Evolutionary conservation across 2,329 filamentous ascomycete genomes (phyloP).

Genomic region (Chaetomium sp.): DNA sequence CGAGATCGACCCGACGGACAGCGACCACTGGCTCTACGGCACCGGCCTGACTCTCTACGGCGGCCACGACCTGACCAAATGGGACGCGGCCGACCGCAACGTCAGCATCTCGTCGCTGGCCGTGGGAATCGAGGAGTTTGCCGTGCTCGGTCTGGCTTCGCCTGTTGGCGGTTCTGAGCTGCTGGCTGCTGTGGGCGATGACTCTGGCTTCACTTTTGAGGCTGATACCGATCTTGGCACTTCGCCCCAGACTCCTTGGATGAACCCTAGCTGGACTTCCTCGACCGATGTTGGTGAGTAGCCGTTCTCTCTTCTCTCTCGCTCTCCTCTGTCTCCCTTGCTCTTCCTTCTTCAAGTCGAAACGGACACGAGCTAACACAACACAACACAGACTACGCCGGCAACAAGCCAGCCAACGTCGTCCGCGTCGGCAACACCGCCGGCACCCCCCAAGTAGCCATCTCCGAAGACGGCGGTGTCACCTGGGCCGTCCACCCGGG

Average conservation of each 20-base stretch:
- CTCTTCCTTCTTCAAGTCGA: too few species aligned
- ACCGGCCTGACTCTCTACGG: slow-evolving; percentile 39
- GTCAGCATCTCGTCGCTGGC: slow-evolving; percentile 46
- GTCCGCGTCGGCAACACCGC: slow-evolving; percentile 44
- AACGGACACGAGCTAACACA: not conserved
- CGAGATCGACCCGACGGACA: slow-evolving; percentile 52
- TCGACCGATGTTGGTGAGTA: slow-evolving; percentile 36
- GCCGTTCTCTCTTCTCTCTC: not conserved
- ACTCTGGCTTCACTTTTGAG: slow-evolving; percentile 45
- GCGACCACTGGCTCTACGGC: slow-evolving; percentile 55
- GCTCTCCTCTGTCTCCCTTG: not conserved
- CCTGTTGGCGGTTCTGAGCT: slow-evolving; percentile 45
- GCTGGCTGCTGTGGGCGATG: slow-evolving; percentile 45
- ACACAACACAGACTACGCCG: slow-evolving; percentile 36
- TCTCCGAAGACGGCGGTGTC: slow-evolving; percentile 44
- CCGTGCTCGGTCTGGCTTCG: slow-evolving; percentile 43
- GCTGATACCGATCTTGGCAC: slow-evolving; percentile 33
- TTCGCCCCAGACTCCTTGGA: slow-evolving; percentile 40
- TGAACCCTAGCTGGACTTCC: slow-evolving; percentile 40
- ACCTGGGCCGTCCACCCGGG: slow-evolving; percentile 44
- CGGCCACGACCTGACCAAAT: slow-evolving; percentile 48
- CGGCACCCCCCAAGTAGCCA: slow-evolving; percentile 39
- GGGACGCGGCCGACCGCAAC: slow-evolving; percentile 42
- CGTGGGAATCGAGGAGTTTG: slow-evolving; percentile 49
- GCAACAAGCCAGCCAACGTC: slow-evolving; percentile 39